Evolutionary conservation across 169 alveolate genomes (phyloP), one percentile per base, ranked within the genome.

Genomic region (Cryptosporidium tyzzeri): DNA sequence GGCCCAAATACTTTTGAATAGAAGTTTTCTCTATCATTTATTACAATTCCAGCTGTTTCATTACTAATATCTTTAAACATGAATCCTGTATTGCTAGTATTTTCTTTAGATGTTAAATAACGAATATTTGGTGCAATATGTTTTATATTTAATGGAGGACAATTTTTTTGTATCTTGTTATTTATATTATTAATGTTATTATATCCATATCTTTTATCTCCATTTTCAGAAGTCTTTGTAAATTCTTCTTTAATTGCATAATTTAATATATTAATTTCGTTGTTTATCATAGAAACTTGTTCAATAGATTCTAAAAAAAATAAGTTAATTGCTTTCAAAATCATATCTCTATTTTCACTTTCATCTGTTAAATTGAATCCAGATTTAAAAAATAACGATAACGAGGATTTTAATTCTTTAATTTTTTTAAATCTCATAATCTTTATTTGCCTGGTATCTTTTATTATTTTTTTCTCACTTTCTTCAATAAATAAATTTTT

Each of bases 1-100:
- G 89, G 74, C 0, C 89, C 89, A 39, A 80, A 62, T 3, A 80
- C 89, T 48, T 41, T 80, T 4, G 89, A 62, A 9, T 65, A 35
- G 33, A 41, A 80, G n/a, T 18, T 12, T 29, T 80, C 80, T 26
- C 74, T 80, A 10, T n/a, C 3, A 21, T 65, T 65, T 31, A 33
- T 21, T 35, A 29, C 16, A n/a, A 55, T 0, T 55, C 67, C 67
- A 41, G 48, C 16, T 10, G 16, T 35, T 16, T 35, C 31, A 29
- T 16, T 9, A 3, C 62, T 62, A 62, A 80, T 21, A 26, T 59
- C 37, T 37, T 41, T 39, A 23, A 70, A 26, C n/a, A 0, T 45
- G 14, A 62, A 62, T 29, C 39, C 23, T 6, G 31, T 6, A 18
- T 80, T 41, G 26, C 26, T 9, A 41, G 14, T 41, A 18, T 59